Evolutionary conservation across 2,329 filamentous ascomycete genomes (phyloP), one percentile per base, ranked within the genome.

Genomic region (Colletotrichum gloeosporioides): DNA sequence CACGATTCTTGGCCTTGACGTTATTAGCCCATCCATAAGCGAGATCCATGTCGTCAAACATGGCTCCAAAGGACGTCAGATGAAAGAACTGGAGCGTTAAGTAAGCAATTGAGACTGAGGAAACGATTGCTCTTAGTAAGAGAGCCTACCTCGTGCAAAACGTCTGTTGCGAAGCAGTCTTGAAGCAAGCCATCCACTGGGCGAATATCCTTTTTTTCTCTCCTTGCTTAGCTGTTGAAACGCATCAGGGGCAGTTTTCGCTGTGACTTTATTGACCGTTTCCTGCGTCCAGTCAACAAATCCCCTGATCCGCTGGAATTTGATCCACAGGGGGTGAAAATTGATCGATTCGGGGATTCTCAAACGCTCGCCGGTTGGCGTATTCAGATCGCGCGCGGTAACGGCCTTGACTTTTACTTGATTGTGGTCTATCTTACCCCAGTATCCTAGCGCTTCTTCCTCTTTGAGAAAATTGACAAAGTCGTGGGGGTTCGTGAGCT

Each of bases 211-310:
- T 18, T 44, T 18, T 44, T 44, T 7, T 0, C 0, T 15, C 0
- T 0, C 36, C 36, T 44, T 4, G 0, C 36, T 44, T 0, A 44
- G 0, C 16, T 44, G 0, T 3, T 0, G 36, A 44, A 44, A 44
- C 36, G 0, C 36, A n/a, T 44, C 16, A 0, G 36, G 36, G 2
- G 36, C 16, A 0, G 16, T 44, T 18, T 44, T n/a, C 8, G 16
- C 36, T n/a, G 36, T n/a, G 16, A 1, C 36, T 44, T 44, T 44
- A 0, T 44, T 44, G 16, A n/a, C 0, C 1, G 36, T 44, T 44
- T 18, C 36, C 36, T 44, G 36, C 8, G 36, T n/a, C 36, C 16
- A n/a, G 0, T 44, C 36, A 0, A 44, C 36, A 0, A 44, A 44
- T 44, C 8, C 8, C 0, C 36, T 44, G 2, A 8, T n/a, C 0